Base-by-base conservation (phyloP, 1,284 basidiomycete genomes). In the Microbotryum saponariae region DNA sequence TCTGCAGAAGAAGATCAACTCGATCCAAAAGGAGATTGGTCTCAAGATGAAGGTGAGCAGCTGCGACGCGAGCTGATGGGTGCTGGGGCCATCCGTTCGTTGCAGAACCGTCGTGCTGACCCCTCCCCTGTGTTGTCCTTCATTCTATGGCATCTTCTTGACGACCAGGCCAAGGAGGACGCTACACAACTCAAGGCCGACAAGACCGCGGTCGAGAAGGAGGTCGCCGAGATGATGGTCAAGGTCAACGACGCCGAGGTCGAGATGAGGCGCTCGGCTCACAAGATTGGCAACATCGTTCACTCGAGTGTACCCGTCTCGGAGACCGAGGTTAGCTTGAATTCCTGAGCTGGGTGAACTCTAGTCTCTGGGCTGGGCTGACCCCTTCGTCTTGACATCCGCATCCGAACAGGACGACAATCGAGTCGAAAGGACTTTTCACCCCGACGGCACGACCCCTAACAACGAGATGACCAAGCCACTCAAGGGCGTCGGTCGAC, bases 1-100 rank as follows among this genome's bases (percentile, higher is more conserved):
- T 31, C 77, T 88, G 54, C 83, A 85, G 73, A 90, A 92, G 74
- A 83, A 91, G 70, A 84, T 90, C 61, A 97, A 97, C 73, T 83
- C 84, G 14, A 80, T 92, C 10, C 92, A 97, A 78, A 97, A 97
- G 76, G 85, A 94, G 76, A 97, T 98, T 74, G 87, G 85, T 5
- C 81, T 83, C 4, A 96, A 93, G 82, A 96, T 91, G 78, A 97
- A 94, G 84, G 90, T 84, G 8, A 44, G 68, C 25, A 14, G n/a
- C 23, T 20, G 18, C 52, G 21, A 31, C 51, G n/a, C 51, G 8
- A 23, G 51, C 51, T 53, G 20, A 29, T 6, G 12, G 25, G 20
- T n/a, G n/a, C 51, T 23, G 21, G 10, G n/a, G 51, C 2, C 51
- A 8, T 21, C 20, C 48, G 48, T 49, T 20, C 6, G 48, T 18